Conservation (phyloP, 129 eudicot species). For the Saposhnikovia divaricata region DNA sequence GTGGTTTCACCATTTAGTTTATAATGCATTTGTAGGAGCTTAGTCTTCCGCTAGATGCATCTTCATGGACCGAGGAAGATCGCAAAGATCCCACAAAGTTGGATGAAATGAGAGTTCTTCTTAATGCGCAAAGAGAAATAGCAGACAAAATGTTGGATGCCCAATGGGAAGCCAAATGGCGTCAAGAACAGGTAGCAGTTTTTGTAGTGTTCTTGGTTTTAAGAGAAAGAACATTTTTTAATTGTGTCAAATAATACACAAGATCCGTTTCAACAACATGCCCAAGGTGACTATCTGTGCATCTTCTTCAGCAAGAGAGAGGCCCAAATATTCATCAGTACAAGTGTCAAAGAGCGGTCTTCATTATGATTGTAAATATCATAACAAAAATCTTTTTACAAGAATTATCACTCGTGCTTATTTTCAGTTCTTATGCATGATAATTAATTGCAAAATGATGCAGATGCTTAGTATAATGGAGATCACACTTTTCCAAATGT, state of each 20-base stretch:
- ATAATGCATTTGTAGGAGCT: constrained; percentile 44
- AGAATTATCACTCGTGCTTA: not conserved
- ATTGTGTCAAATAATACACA: not conserved
- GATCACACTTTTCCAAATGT: not conserved
- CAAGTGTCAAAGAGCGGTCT: not conserved
- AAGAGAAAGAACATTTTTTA: not conserved
- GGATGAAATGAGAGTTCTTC: constrained; percentile 84
- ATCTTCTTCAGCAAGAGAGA: not conserved
- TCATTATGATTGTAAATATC: not conserved
- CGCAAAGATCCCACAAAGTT: constrained; percentile 81
- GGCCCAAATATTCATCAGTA: not conserved
- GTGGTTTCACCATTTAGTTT: constrained; percentile 2
- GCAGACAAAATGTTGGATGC: constrained; percentile 73
- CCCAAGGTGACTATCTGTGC: not conserved
- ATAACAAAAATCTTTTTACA: not conserved
- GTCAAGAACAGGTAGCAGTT: constrained; percentile 63
- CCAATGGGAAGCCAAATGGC: constrained; percentile 92
- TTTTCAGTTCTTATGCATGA: not conserved
- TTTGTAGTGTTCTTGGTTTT: constrained; percentile 1
- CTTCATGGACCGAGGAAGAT: constrained; percentile 86
- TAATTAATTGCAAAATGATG: not conserved
- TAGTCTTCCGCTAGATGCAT: constrained; percentile 62
- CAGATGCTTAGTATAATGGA: not conserved
- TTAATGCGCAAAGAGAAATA: constrained; percentile 81
- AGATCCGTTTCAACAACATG: not conserved